These are phyloP conservation scores for Colletotrichum sp. DNA, from an alignment of 2,329 filamentous ascomycete species.

Conservation along the genomic window DNA sequence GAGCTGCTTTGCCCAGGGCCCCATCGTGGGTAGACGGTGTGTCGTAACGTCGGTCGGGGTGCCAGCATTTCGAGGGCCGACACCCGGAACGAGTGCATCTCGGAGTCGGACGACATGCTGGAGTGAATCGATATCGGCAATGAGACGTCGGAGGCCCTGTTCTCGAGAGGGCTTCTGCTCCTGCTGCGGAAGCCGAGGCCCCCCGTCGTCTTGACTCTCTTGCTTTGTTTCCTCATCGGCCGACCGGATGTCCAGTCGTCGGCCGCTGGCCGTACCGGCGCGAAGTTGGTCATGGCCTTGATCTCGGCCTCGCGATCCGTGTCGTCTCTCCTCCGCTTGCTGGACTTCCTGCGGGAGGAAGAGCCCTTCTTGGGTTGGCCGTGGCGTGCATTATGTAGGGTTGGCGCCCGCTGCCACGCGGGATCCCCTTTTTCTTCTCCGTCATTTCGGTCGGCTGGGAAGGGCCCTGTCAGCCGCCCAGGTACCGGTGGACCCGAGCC, in stretches of 20 bases:
- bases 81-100: slow-evolving; percentile 79
- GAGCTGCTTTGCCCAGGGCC: slow-evolving; percentile 46
- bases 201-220: slow-evolving; percentile 59
- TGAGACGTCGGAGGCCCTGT: slow-evolving; percentile 74
- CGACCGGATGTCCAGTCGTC: slow-evolving; percentile 65
- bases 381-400: slow-evolving; percentile 66
- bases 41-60: slow-evolving; percentile 83
- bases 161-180: slow-evolving; percentile 47
- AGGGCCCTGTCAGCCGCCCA: slow-evolving; percentile 16
- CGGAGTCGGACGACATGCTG: slow-evolving; percentile 75
- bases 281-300: slow-evolving; percentile 77
- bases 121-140: slow-evolving; percentile 79
- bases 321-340: slow-evolving; percentile 78
- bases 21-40: slow-evolving; percentile 68
- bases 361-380: slow-evolving; percentile 56
- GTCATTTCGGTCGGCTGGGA: slow-evolving; percentile 21
- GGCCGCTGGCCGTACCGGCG: slow-evolving; percentile 67
- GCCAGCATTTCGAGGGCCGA: slow-evolving; percentile 82
- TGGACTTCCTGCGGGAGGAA: slow-evolving; percentile 68
- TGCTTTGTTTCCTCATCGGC: slow-evolving; percentile 67
- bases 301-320: slow-evolving; percentile 86
- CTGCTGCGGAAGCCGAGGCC: slow-evolving; percentile 52
- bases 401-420: slow-evolving; percentile 43
- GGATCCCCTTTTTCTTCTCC: slow-evolving; percentile 22
- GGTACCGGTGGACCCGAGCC: slow-evolving; percentile 17